Base-by-base conservation (phyloP, 805 yeast genomes). In the Candida parachauliodes region DNA sequence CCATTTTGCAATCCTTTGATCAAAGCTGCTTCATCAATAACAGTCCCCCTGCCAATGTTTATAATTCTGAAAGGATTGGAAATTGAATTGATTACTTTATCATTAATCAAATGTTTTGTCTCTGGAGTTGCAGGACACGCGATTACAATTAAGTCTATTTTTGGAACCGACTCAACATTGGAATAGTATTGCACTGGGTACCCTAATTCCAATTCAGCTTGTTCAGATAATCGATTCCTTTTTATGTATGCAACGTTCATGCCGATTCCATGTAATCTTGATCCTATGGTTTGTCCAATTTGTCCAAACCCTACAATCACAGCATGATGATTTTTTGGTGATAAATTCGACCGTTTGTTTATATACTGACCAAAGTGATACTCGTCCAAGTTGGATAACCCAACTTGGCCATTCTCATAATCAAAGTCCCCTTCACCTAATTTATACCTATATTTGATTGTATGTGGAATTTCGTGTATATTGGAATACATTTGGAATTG, bases 241-340 rank as follows among this genome's bases (percentile, higher is more conserved):
- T 81, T 83, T 38, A 76, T 69, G 46, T 83, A 84, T 40, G 71
- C 70, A 25, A 85, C 65, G 15, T 73, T 59, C 84, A 84, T 79
- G 4, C 86, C 88, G 22, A 85, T 55, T n/a, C 61, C 62, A 33
- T 62, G 36, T 41, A 85, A 65, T 48, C 81, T 70, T 33, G 57
- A 59, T 3, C 80, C 93, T 40, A 83, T 76, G 21, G 70, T 67
- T 52, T 72, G 72, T 7, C 94, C 95, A 48, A 85, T 85, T 15
- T 77, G 67, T 1, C 95, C 94, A 49, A 84, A 79, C 0, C 94
- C 95, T 3, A 83, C 75, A 23, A 85, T 70, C 2, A 80, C 76
- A 1, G 70, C 88, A 17, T 63, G 64, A 50, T 77, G 80, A 15
- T 78, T 78, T 11, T 57, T 54, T 5, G 88, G 88, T 4, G 77